Conservation (phyloP, 768 basidiomycete genomes). For the Piloderma croceum region DNA sequence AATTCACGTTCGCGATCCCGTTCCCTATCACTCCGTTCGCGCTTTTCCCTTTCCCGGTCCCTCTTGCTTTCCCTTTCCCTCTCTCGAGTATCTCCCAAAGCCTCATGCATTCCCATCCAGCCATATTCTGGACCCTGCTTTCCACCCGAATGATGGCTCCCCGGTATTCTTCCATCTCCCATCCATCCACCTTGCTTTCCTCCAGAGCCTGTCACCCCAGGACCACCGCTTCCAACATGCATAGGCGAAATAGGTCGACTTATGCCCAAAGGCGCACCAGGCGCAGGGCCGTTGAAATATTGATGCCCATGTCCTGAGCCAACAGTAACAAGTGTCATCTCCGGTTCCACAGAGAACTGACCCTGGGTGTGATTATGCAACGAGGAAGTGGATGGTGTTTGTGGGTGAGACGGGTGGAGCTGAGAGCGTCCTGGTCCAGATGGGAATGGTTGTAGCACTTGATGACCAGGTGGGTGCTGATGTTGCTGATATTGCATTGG, state of each 20-base stretch:
- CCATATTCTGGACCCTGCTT: background rate
- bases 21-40: slow-evolving; percentile 17
- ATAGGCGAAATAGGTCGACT: background rate
- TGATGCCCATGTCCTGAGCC: slow-evolving; percentile 22
- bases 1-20: slow-evolving; percentile 8
- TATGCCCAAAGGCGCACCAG: too few species aligned
- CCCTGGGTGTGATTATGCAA: slow-evolving; percentile 33
- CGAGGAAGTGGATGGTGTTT: slow-evolving; percentile 28
- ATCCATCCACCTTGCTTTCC: slow-evolving; percentile 1
- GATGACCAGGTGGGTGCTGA: slow-evolving; percentile 32
- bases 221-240: slow-evolving; percentile 7
- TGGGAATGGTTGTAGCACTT: slow-evolving; percentile 27
- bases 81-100: too few species aligned
- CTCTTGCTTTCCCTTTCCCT: slow-evolving; percentile 18
- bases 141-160: background rate
- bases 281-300: too few species aligned
- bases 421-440: slow-evolving; percentile 31
- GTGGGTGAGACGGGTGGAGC: slow-evolving; percentile 22
- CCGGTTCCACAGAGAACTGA: slow-evolving; percentile 21
- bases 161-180: slow-evolving; percentile 1
- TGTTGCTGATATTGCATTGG: slow-evolving; percentile 25
- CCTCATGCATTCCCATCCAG: slow-evolving; percentile 4
- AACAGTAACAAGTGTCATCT: slow-evolving; percentile 22
- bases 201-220: slow-evolving; percentile 13
- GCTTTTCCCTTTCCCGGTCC: slow-evolving; percentile 18